phyloP scores from a whole-genome alignment of 73 alveolate species.

The Paramecium primaurelia region DNA sequence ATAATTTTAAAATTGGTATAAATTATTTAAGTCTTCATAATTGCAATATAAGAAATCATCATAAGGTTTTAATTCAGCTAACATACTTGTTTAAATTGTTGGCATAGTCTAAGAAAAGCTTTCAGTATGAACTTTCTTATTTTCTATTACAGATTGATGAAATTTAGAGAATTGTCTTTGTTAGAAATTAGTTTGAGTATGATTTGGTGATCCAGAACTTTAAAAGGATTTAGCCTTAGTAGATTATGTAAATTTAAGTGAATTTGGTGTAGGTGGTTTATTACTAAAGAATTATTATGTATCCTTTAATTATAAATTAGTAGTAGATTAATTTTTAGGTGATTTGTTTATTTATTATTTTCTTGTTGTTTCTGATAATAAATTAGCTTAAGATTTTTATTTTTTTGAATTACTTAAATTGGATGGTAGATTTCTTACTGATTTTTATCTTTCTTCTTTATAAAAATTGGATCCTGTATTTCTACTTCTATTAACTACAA shows the following conservation, averaged over 20 bases:
- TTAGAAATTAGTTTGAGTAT: background rate
- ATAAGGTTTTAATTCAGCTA: background rate
- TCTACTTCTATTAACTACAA: background rate
- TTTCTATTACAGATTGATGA: background rate
- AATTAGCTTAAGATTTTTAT: background rate
- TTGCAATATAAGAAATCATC: background rate
- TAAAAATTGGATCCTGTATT: background rate
- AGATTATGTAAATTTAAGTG: background rate
- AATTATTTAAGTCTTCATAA: background rate
- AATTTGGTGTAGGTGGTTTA: background rate
- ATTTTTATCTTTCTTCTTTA: background rate
- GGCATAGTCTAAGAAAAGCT: background rate
- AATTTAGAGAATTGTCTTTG: background rate
- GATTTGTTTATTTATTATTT: background rate
- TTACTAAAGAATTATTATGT: background rate
- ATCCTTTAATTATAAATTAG: background rate
- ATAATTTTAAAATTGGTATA: background rate
- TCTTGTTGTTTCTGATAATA: background rate
- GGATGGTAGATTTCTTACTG: background rate
- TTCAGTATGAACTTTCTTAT: background rate
- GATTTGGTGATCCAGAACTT: background rate
- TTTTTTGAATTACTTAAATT: background rate
- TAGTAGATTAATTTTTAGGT: background rate
- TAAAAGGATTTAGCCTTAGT: background rate
- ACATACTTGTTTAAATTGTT: background rate